Evolutionary conservation across 345 rosid species (phyloP).

Genomic region (Eucalyptus brandiana): DNA sequence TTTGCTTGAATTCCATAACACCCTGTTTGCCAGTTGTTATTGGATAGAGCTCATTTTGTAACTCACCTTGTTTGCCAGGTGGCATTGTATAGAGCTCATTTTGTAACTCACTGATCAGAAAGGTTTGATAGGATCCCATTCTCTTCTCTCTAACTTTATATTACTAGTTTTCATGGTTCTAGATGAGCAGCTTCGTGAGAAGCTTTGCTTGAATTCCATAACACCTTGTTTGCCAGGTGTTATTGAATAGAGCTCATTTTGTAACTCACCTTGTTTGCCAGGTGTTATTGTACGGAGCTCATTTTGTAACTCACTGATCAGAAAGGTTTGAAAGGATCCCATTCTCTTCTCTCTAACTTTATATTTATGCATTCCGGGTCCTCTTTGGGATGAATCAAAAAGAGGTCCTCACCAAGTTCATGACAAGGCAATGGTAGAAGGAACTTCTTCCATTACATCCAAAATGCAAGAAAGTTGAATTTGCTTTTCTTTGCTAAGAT

Average conservation of each 20-base stretch:
- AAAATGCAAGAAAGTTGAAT: background rate
- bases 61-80: background rate
- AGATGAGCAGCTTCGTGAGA: background rate
- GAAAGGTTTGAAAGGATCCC: background rate
- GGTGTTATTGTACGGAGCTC: background rate
- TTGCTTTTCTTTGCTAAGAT: background rate
- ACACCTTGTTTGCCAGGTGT: background rate
- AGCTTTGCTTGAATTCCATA: background rate
- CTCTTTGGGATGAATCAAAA: background rate
- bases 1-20: background rate
- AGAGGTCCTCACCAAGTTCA: background rate
- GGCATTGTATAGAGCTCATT: background rate
- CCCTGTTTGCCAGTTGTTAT: background rate
- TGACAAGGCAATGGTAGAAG: background rate
- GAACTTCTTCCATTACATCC: background rate
- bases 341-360: background rate
- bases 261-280: background rate
- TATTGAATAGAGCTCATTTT: background rate
- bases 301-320: background rate
- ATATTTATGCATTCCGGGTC: background rate
- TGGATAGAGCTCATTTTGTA: background rate
- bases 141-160: background rate
- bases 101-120: background rate
- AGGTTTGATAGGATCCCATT: background rate
- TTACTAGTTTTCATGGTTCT: background rate